Conservation (phyloP, 2,329 filamentous ascomycete species). For the Fusarium citri region DNA sequence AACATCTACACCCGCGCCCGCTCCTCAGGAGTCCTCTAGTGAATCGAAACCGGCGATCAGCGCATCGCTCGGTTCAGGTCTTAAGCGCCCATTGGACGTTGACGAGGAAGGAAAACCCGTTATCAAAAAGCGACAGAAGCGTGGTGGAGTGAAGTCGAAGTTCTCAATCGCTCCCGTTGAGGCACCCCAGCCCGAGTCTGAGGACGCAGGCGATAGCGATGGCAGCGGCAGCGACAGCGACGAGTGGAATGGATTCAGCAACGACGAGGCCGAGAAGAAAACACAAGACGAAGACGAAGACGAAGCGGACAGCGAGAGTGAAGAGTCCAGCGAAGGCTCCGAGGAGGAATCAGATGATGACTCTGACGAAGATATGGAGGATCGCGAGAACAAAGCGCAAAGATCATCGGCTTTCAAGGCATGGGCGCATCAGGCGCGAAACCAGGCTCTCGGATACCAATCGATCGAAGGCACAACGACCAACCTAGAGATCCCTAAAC, state of each 20-base stretch:
- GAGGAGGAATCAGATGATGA: conserved; percentile 51
- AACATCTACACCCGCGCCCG: background rate
- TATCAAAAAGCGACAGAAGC: conserved; percentile 83
- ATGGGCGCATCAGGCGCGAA: conserved; percentile 90
- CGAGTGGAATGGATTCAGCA: conserved; percentile 73
- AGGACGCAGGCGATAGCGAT: conserved; percentile 20
- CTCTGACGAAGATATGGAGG: conserved; percentile 48
- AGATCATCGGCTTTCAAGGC: conserved; percentile 82
- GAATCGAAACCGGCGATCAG: conserved; percentile 7
- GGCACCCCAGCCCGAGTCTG: conserved; percentile 49
- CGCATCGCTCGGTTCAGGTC: conserved; percentile 72
- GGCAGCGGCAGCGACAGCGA: conserved; percentile 52
- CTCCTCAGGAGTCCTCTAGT: conserved; percentile 5
- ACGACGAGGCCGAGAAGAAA: conserved; percentile 52
- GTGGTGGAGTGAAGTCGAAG: conserved; percentile 70
- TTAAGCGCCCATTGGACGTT: conserved; percentile 87
- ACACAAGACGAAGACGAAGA: conserved; percentile 44
- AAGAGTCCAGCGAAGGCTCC: conserved; percentile 42
- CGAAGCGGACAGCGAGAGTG: conserved; percentile 41
- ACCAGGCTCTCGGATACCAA: conserved; percentile 79
- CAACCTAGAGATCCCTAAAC: conserved; percentile 64
- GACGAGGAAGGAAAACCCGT: conserved; percentile 84
- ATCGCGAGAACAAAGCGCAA: conserved; percentile 49
- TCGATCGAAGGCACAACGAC: conserved; percentile 58
- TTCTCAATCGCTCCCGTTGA: conserved; percentile 58